Conservation (phyloP, 2,329 filamentous ascomycete genomes). For the Diaporthe citri region DNA sequence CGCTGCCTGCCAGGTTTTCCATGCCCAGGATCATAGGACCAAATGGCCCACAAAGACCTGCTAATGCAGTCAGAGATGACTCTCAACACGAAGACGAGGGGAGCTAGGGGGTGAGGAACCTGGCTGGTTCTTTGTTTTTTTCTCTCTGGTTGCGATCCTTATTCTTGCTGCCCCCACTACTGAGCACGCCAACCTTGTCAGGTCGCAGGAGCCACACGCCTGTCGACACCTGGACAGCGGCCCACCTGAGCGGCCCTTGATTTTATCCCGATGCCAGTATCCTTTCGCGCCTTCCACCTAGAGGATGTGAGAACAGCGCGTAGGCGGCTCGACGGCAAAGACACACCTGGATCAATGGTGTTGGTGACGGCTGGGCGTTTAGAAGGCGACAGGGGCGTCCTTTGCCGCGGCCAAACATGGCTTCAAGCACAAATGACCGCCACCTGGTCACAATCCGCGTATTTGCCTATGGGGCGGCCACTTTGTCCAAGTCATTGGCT, state of each 20-base stretch:
- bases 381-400: too few species aligned
- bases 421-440: not conserved
- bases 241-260: not conserved
- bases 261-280: not conserved
- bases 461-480: not conserved
- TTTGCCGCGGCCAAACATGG: not conserved
- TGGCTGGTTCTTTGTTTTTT: not conserved
- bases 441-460: not conserved
- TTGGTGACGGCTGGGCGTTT: not conserved
- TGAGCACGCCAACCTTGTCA: conserved; percentile 10
- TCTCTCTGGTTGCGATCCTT: not conserved
- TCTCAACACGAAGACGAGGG: conserved; percentile 1
- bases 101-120: not conserved
- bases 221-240: not conserved
- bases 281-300: too few species aligned
- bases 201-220: not conserved
- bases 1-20: conserved; percentile 6
- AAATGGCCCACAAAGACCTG: not conserved
- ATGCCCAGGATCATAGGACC: not conserved
- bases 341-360: too few species aligned
- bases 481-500: not conserved
- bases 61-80: conserved; percentile 22
- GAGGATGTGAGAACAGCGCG: not conserved
- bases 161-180: not conserved
- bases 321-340: not conserved